Percentiles rank a stretch among this genome's conserved stretches.
Evolutionary conservation across 2,329 filamentous ascomycete genomes (phyloP).

Genomic region (Claviceps quebecensis): DNA sequence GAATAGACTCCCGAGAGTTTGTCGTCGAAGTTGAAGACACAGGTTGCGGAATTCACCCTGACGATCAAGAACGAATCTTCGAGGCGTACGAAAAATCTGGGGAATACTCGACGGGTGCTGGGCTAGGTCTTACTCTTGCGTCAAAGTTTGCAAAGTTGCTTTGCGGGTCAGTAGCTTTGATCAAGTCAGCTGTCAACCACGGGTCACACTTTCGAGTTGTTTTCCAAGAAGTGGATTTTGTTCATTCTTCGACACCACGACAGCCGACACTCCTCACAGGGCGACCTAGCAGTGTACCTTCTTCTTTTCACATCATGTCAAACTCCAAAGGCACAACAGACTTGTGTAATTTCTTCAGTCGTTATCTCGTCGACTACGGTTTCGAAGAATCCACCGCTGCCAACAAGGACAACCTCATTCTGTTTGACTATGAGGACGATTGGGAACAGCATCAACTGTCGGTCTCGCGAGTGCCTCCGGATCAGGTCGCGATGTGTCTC

Average conservation of each 20-base stretch:
- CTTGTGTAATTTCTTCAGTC: neutral
- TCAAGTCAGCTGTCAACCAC: conserved; percentile 9
- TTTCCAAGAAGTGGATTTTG: neutral
- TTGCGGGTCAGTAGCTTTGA: conserved; percentile 22
- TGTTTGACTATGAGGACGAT: neutral
- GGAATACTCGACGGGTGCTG: conserved; percentile 21
- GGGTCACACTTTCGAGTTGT: neutral
- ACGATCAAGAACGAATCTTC: conserved; percentile 23
- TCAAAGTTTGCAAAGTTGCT: conserved; percentile 25
- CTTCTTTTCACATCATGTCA: neutral
- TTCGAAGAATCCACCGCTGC: neutral
- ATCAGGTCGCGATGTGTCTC: neutral
- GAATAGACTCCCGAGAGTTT: neutral
- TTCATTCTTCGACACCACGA: neutral
- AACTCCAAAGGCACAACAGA: neutral
- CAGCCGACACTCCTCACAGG: neutral
- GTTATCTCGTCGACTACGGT: conserved; percentile 3
- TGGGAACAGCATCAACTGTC: neutral
- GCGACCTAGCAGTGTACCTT: neutral
- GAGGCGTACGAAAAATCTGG: conserved; percentile 28
- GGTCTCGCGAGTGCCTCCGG: neutral
- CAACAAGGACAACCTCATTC: neutral
- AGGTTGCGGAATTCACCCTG: neutral
- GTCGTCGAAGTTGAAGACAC: neutral
- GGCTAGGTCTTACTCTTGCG: conserved; percentile 25